Conservation (phyloP, 805 yeast species). For the Sporopachydermia quercuum region DNA sequence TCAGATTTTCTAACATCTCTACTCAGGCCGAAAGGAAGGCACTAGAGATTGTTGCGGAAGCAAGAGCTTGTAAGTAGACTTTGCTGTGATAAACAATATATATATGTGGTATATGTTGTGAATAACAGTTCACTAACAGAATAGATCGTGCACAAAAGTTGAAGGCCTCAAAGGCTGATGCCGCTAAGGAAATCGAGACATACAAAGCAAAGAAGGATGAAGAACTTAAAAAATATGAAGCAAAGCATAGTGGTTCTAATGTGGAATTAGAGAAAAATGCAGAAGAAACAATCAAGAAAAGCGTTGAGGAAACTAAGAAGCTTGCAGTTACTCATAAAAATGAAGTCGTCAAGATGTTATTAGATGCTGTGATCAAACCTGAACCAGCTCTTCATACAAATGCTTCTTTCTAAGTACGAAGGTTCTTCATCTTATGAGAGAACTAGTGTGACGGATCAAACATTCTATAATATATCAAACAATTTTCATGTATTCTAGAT, state of each 20-base stretch:
- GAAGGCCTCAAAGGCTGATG: conserved; percentile 91
- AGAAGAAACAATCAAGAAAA: conserved; percentile 53
- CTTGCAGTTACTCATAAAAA: conserved; percentile 47
- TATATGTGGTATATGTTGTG: not conserved
- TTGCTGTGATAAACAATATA: conserved; percentile 2
- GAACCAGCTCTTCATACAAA: conserved; percentile 74
- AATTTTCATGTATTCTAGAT: too few species aligned
- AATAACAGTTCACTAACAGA: not conserved
- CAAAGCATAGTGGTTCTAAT: conserved; percentile 58
- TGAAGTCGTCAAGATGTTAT: conserved; percentile 58
- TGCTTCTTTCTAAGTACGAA: conserved; percentile 30
- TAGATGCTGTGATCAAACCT: conserved; percentile 69
- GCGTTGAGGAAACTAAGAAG: conserved; percentile 52
- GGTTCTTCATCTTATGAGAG: too few species aligned
- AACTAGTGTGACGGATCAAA: too few species aligned
- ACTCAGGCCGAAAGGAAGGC: conserved; percentile 86
- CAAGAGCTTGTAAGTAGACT: conserved; percentile 58
- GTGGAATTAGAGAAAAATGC: conserved; percentile 70
- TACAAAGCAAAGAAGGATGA: conserved; percentile 75
- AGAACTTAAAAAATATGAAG: conserved; percentile 62
- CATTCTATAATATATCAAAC: too few species aligned
- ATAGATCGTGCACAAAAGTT: conserved; percentile 67
- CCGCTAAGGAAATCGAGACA: conserved; percentile 73
- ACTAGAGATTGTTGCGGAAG: conserved; percentile 87
- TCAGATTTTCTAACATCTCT: not conserved